Percentiles rank a stretch among this genome's conserved stretches.
These are phyloP conservation scores for Wickerhamiella bombiphila DNA, from an alignment of 805 yeast species.

Conservation along the genomic window DNA sequence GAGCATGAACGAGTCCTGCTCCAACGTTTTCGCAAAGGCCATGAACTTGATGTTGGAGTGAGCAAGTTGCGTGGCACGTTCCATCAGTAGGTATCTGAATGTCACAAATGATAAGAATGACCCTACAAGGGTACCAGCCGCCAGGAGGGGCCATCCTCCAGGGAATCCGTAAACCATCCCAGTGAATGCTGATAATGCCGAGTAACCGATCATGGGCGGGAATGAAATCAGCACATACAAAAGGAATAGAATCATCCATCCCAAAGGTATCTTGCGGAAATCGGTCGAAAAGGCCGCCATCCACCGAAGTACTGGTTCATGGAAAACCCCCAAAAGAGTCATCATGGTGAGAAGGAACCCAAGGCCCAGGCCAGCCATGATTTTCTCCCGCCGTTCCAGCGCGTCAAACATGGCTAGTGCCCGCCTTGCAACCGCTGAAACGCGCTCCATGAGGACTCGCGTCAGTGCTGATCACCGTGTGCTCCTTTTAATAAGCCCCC, in stretches of 20 bases:
- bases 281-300: slow-evolving; percentile 21
- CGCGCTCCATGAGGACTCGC: slow-evolving; percentile 1
- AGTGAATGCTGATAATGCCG: slow-evolving; percentile 45
- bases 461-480: neutral
- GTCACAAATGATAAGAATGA: slow-evolving; percentile 59
- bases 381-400: slow-evolving; percentile 14
- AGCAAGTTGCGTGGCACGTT: slow-evolving; percentile 47
- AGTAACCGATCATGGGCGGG: slow-evolving; percentile 83
- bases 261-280: slow-evolving; percentile 22
- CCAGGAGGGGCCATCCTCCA: slow-evolving; percentile 64
- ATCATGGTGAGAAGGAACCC: slow-evolving; percentile 13
- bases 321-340: slow-evolving; percentile 23
- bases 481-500: too few species aligned
- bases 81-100: slow-evolving; percentile 44
- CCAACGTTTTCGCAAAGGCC: slow-evolving; percentile 63
- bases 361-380: slow-evolving; percentile 13
- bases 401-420: slow-evolving; percentile 11
- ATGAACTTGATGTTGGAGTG: slow-evolving; percentile 48
- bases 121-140: slow-evolving; percentile 55
- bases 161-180: slow-evolving; percentile 79
- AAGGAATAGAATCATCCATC: slow-evolving; percentile 30
- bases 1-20: slow-evolving; percentile 50
- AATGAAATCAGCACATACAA: slow-evolving; percentile 57
- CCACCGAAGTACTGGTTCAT: slow-evolving; percentile 21
- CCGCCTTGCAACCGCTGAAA: slow-evolving; percentile 2